phyloP scores from a whole-genome alignment of 2,329 filamentous ascomycete species.

The Calonectria naviculata region DNA sequence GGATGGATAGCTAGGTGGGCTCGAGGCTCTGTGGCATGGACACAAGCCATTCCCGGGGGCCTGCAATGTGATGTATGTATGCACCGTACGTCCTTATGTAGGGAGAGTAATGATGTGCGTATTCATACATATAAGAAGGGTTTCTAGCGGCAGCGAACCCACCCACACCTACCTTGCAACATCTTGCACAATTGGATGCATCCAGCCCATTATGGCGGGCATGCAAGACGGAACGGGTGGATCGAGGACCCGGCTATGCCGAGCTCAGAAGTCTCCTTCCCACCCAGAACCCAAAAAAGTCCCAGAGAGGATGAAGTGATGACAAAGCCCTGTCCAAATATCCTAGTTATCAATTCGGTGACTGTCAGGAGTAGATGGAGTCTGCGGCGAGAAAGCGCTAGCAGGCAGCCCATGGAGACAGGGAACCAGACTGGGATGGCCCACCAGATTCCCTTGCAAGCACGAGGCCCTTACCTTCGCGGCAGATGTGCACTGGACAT shows the following conservation, averaged over 20 bases:
- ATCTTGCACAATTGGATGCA: constrained; percentile 24
- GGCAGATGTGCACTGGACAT: constrained; percentile 16
- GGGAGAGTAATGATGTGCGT: constrained; percentile 14
- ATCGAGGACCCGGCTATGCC: constrained; percentile 23
- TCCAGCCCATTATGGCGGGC: constrained; percentile 9
- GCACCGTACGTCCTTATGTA: constrained; percentile 3
- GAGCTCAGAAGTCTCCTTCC: constrained; percentile 13
- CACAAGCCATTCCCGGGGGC: background rate
- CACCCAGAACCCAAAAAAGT: background rate
- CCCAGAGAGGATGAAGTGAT: background rate
- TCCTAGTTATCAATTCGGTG: background rate
- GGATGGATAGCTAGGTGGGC: constrained; percentile 1
- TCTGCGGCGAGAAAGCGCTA: constrained; percentile 5
- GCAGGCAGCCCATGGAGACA: constrained; percentile 1
- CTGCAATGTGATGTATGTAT: background rate
- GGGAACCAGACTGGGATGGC: constrained; percentile 9
- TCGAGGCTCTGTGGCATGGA: constrained; percentile 18
- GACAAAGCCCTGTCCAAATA: constrained; percentile 7
- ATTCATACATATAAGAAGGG: constrained; percentile 7
- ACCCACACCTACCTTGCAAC: constrained; percentile 13
- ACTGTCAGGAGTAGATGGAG: constrained; percentile 6
- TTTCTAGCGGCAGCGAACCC: constrained; percentile 25
- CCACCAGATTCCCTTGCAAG: constrained; percentile 3
- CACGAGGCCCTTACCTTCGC: background rate
- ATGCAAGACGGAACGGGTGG: constrained; percentile 27